Percentiles rank a stretch among this genome's conserved stretches.
These are phyloP conservation scores for Erysimum cheiri DNA, from an alignment of 441 rosid species.

Conservation along the genomic window DNA sequence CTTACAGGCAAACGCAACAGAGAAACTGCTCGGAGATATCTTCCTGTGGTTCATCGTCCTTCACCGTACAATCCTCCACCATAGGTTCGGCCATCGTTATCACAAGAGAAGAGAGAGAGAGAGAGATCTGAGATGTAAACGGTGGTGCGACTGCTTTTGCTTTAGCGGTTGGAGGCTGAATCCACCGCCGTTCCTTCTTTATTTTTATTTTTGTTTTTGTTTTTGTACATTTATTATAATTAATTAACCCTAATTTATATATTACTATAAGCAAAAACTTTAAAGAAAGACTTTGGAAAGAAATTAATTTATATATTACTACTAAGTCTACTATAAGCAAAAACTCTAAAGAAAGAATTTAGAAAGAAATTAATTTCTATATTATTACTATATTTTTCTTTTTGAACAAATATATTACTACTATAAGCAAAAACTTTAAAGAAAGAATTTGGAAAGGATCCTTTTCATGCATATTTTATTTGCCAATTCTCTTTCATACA, in stretches of 20 bases:
- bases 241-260: not conserved
- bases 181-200: constrained; percentile 15
- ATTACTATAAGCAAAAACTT: too few species aligned
- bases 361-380: too few species aligned
- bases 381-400: too few species aligned
- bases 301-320: too few species aligned
- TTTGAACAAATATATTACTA: too few species aligned
- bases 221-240: too few species aligned
- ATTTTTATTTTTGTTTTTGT: not conserved
- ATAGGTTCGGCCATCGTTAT: constrained; percentile 14
- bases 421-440: not conserved
- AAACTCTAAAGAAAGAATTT: too few species aligned
- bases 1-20: constrained; percentile 84
- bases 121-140: constrained; percentile 23
- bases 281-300: too few species aligned
- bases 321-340: too few species aligned
- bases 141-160: constrained; percentile 32
- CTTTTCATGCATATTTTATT: not conserved
- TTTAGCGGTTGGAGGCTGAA: not conserved
- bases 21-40: constrained; percentile 54
- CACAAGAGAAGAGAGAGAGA: not conserved
- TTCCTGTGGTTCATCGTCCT: constrained; percentile 39
- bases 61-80: constrained; percentile 36
- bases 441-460: not conserved
- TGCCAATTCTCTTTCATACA: not conserved